These are phyloP conservation scores for Verticillium nonalfalfae DNA, from an alignment of 2,329 filamentous ascomycete species.

Conservation along the genomic window DNA sequence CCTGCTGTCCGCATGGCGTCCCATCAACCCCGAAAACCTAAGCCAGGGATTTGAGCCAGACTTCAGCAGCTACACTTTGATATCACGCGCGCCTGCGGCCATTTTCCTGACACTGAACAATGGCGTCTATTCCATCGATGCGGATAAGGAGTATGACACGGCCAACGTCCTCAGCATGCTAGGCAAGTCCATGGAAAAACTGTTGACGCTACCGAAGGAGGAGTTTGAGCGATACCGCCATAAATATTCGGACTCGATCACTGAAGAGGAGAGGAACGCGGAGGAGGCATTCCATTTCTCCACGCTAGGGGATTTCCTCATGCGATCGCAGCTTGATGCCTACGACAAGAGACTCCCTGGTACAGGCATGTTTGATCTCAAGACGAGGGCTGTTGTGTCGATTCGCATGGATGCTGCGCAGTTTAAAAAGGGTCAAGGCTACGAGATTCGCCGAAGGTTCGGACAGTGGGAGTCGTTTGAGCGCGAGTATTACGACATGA, in stretches of 20 bases:
- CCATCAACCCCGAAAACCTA: constrained; percentile 58
- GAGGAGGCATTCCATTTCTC: constrained; percentile 85
- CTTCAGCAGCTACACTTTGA: constrained; percentile 60
- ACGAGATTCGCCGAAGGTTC: constrained; percentile 72
- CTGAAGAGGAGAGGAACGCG: constrained; percentile 63
- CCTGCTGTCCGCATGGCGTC: constrained; percentile 77
- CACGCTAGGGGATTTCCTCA: constrained; percentile 77
- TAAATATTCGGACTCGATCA: constrained; percentile 59
- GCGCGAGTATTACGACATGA: constrained; percentile 95
- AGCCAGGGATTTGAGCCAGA: constrained; percentile 61
- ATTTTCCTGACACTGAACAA: constrained; percentile 79
- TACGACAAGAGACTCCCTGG: constrained; percentile 81
- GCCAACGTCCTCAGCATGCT: constrained; percentile 86
- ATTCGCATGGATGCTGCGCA: constrained; percentile 80
- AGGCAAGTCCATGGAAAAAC: constrained; percentile 94
- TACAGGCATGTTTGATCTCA: constrained; percentile 91
- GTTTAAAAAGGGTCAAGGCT: constrained; percentile 71
- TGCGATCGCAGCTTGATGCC: constrained; percentile 93
- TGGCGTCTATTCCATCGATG: constrained; percentile 88
- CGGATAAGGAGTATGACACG: constrained; percentile 84
- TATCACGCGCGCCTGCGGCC: constrained; percentile 68
- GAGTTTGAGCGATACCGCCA: constrained; percentile 83
- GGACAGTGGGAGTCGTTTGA: constrained; percentile 90
- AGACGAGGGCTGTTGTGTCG: constrained; percentile 85
- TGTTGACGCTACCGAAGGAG: constrained; percentile 74